Percentiles rank a stretch among this genome's conserved stretches.
Evolutionary conservation across 176 grass and related monocot species (phyloP).

Genomic region (Elymus sibiricus): DNA sequence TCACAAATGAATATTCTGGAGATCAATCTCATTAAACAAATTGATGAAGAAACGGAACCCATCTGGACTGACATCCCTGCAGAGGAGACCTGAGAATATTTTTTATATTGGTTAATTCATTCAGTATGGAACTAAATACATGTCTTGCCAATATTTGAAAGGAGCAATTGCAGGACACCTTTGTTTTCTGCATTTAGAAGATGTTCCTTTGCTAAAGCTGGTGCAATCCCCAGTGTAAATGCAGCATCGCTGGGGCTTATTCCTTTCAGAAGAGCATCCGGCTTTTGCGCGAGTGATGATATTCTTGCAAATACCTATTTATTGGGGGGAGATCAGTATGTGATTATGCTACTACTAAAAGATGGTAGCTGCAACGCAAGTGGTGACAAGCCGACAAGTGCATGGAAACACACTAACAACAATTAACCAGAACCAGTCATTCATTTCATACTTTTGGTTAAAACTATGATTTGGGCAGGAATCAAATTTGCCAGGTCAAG

Average conservation of each 20-base stretch:
- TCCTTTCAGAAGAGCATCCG: slow-evolving; percentile 77
- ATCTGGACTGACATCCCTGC: slow-evolving; percentile 91
- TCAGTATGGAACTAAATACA: background rate
- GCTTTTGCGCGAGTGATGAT: slow-evolving; percentile 70
- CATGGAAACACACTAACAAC: slow-evolving; percentile 5
- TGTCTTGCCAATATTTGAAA: slow-evolving; percentile 19
- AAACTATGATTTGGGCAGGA: background rate
- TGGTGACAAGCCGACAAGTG: background rate
- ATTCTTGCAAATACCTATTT: slow-evolving; percentile 91
- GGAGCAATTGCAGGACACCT: slow-evolving; percentile 36
- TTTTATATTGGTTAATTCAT: slow-evolving; percentile 5
- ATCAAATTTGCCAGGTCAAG: background rate
- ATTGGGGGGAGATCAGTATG: background rate
- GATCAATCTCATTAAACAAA: slow-evolving; percentile 92
- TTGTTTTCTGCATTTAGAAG: slow-evolving; percentile 95
- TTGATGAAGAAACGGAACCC: slow-evolving; percentile 91
- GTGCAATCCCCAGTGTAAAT: slow-evolving; percentile 93
- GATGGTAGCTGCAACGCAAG: background rate
- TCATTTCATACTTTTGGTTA: slow-evolving; percentile 14
- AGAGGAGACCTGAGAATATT: slow-evolving; percentile 63
- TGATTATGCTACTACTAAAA: background rate
- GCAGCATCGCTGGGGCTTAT: slow-evolving; percentile 94
- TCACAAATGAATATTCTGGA: slow-evolving; percentile 82
- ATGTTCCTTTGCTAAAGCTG: slow-evolving; percentile 95
- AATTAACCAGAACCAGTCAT: slow-evolving; percentile 10